These are phyloP conservation scores for Phytophthora fragariaefolia DNA, from an alignment of 352 stramenopile genomes.

Conservation along the genomic window DNA sequence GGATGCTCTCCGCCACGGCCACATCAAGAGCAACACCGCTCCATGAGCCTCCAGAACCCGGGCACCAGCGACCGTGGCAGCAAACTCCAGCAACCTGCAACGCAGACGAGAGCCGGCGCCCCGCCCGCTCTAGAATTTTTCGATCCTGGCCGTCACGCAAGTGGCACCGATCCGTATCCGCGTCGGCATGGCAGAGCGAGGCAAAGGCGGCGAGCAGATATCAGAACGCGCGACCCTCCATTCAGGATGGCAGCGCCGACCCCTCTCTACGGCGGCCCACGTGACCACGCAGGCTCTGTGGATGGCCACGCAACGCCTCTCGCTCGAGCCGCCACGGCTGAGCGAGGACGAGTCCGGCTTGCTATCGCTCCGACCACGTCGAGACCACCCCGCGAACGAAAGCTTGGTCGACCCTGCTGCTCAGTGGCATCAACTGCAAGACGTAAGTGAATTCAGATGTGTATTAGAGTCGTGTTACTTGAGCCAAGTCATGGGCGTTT, in stretches of 20 bases:
- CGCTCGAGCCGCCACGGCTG: neutral
- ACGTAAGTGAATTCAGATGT: too few relatives aligned
- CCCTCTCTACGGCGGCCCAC: neutral
- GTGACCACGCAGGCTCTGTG: conserved; percentile 1
- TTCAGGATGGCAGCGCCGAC: neutral
- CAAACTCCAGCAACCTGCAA: neutral
- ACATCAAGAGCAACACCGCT: neutral
- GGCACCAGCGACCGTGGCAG: neutral
- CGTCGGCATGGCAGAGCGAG: neutral
- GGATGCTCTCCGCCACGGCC: neutral
- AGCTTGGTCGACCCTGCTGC: neutral
- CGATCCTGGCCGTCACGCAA: conserved; percentile 1
- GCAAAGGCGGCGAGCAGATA: conserved; percentile 1
- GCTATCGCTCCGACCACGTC: neutral
- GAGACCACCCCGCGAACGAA: conserved; percentile 3
- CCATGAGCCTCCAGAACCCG: neutral
- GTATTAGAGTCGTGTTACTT: too few relatives aligned
- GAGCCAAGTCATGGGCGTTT: too few relatives aligned
- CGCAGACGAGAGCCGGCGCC: neutral
- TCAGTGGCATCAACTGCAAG: too few relatives aligned
- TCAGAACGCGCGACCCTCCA: conserved; percentile 1
- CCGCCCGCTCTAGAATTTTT: conserved; percentile 1
- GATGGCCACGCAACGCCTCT: conserved; percentile 5
- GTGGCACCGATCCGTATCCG: conserved; percentile 1
- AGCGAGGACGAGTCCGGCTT: neutral